A percentile compares a stretch with the other conserved stretches of the same genome.
These are phyloP conservation scores for Fagopyrum tataricum DNA, from an alignment of 148 eudicot species.

Conservation along the genomic window DNA sequence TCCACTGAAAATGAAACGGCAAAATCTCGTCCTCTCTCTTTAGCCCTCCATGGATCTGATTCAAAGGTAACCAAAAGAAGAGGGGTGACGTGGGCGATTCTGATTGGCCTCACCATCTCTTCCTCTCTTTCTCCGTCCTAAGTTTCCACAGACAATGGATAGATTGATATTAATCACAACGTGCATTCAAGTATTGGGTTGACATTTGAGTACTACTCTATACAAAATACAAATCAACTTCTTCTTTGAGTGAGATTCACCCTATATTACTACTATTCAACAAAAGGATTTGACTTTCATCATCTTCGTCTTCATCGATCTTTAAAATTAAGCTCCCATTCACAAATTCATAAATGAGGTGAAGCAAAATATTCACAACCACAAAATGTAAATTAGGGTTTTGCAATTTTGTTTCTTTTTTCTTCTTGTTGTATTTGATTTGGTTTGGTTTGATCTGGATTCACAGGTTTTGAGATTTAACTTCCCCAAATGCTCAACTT, in stretches of 20 bases:
- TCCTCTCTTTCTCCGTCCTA: neutral
- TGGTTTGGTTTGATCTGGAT: neutral
- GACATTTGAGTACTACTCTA: conserved; percentile 5
- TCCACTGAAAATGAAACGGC: too few relatives aligned
- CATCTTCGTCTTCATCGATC: neutral
- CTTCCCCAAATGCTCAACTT: conserved; percentile 31
- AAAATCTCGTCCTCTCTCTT: neutral
- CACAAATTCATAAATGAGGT: neutral
- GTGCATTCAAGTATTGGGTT: conserved; percentile 1
- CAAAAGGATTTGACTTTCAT: neutral
- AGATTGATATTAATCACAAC: neutral
- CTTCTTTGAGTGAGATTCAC: neutral
- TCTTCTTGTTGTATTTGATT: too few relatives aligned
- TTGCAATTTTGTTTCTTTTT: too few relatives aligned
- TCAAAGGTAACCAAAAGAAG: neutral
- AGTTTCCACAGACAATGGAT: neutral
- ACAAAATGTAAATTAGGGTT: too few relatives aligned
- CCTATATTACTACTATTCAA: too few relatives aligned
- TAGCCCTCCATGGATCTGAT: neutral
- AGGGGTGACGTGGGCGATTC: neutral
- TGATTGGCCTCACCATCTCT: neutral
- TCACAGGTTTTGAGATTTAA: neutral
- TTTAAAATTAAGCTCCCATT: neutral
- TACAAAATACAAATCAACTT: neutral
- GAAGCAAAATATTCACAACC: too few relatives aligned